Conservation (phyloP, 2,329 filamentous ascomycete genomes). For the Colletotrichum kahawae region DNA sequence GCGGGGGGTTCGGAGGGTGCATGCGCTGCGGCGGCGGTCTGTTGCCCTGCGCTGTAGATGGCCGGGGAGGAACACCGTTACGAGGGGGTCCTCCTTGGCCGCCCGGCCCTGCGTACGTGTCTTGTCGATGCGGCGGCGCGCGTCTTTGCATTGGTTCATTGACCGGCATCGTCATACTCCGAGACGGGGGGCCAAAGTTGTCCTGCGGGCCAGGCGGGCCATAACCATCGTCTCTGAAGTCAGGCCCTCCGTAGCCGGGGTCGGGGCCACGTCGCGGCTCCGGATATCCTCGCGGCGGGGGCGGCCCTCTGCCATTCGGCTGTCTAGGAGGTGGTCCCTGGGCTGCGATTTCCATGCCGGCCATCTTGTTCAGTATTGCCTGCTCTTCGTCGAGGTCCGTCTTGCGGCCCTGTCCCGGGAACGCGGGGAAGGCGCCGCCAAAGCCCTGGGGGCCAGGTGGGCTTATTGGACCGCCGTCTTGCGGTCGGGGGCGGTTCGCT, state of each 20-base stretch:
- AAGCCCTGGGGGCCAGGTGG: slow-evolving; percentile 31
- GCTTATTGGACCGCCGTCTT: slow-evolving; percentile 32
- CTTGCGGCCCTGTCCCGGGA: slow-evolving; percentile 44
- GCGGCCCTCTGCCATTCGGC: slow-evolving; percentile 32
- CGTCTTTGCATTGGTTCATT: slow-evolving; percentile 48
- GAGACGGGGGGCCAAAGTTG: slow-evolving; percentile 55
- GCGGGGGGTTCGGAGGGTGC: slow-evolving; percentile 51
- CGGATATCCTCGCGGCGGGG: slow-evolving; percentile 34
- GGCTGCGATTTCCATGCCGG: slow-evolving; percentile 41
- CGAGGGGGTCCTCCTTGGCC: slow-evolving; percentile 39
- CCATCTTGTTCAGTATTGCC: slow-evolving; percentile 46
- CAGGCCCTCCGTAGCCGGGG: slow-evolving; percentile 34
- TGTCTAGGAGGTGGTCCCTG: slow-evolving; percentile 18
- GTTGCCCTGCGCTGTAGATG: slow-evolving; percentile 59
- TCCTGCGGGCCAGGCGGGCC: slow-evolving; percentile 37
- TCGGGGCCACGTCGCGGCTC: slow-evolving; percentile 29
- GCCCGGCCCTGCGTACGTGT: slow-evolving; percentile 30
- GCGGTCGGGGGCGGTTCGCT: slow-evolving; percentile 35
- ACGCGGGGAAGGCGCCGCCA: slow-evolving; percentile 42
- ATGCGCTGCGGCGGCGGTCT: slow-evolving; percentile 58
- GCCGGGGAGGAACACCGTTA: slow-evolving; percentile 53
- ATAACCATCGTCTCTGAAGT: slow-evolving; percentile 42
- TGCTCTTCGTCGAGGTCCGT: slow-evolving; percentile 46
- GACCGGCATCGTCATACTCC: slow-evolving; percentile 67
- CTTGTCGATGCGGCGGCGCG: slow-evolving; percentile 40